Evolutionary conservation across 1,139 yeast species (phyloP), one percentile per base, ranked within the genome.

Genomic region (Yamadazyma buinensis): DNA sequence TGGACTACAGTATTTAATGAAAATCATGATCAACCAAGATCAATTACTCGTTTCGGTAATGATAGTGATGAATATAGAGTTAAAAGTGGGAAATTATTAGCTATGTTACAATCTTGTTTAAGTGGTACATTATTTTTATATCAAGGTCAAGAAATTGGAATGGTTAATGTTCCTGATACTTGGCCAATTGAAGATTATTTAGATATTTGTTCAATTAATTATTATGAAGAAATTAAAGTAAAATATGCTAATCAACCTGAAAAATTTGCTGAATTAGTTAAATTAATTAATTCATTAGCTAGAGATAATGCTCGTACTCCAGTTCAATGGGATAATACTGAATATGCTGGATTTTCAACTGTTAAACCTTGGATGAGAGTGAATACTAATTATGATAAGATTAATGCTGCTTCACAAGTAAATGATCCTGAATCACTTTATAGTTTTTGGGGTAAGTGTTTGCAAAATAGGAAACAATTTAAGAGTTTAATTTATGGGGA

Each of bases 111-210:
- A 44, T 43, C 66, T 12, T 44, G 76, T 10, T 62, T 74, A 46
- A 72, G 78, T 30, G 83, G 83, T 32, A 76, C 83, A n/a, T 59
- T 75, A 37, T 77, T 66, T 55, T 54, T 77, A 26, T 76, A 76
- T 53, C 81, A 77, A 51, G 83, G 83, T 35, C 82, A 77, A 51
- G 83, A 77, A 51, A 62, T 77, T 39, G 83, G 79, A 29, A 73
- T 72, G 75, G 64, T 69, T 33, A 77, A 77, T 45, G 34, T 45
- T 31, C 68, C 71, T 26, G 47, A 52, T 34, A 49, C 52, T 23
- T 72, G 80, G 80, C 56, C 67, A 9, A 59, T 75, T 36, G 67
- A 59, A 20, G 78, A 75, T 43, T 76, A 75, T 52, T 55, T 60
- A 46, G 82, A 77, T 49, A 64, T 76, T 41, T 64, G 67, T 42